These are phyloP conservation scores for Yamadazyma akitaensis DNA, from an alignment of 805 yeast genomes.

Conservation along the genomic window DNA sequence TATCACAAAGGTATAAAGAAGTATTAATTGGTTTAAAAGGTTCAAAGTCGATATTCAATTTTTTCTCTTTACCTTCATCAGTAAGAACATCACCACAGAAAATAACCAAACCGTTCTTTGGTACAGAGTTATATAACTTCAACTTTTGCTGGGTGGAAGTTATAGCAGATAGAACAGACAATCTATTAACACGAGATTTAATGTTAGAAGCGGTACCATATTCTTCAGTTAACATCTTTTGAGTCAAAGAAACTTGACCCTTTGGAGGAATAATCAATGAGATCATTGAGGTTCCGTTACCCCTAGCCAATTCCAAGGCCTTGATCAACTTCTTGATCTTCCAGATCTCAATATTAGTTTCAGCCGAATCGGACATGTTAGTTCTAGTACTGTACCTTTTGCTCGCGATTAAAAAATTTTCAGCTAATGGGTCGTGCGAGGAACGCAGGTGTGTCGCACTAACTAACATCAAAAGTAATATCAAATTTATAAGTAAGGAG, in stretches of 20 bases:
- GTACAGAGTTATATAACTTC: constrained; percentile 84
- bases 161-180: constrained; percentile 93
- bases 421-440: background rate
- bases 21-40: constrained; percentile 99
- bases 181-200: constrained; percentile 94
- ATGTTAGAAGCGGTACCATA: constrained; percentile 98
- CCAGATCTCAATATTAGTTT: constrained; percentile 98
- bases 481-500: background rate
- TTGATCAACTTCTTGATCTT: constrained; percentile 93
- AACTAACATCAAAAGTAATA: background rate
- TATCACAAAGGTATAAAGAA: constrained; percentile 91
- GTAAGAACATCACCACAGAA: constrained; percentile 99
- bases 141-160: constrained; percentile 97
- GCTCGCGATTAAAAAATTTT: constrained; percentile 2
- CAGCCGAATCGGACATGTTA: constrained; percentile 61
- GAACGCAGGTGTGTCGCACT: background rate
- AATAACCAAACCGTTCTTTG: constrained; percentile 90
- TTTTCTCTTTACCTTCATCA: constrained; percentile 96
- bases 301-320: constrained; percentile 86
- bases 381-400: constrained; percentile 22
- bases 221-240: constrained; percentile 94
- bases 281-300: constrained; percentile 99
- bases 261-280: constrained; percentile 93
- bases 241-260: constrained; percentile 84
- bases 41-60: constrained; percentile 94